Evolutionary conservation across 2,329 filamentous ascomycete species (phyloP).

Genomic region (Aspergillus costaricaensis): DNA sequence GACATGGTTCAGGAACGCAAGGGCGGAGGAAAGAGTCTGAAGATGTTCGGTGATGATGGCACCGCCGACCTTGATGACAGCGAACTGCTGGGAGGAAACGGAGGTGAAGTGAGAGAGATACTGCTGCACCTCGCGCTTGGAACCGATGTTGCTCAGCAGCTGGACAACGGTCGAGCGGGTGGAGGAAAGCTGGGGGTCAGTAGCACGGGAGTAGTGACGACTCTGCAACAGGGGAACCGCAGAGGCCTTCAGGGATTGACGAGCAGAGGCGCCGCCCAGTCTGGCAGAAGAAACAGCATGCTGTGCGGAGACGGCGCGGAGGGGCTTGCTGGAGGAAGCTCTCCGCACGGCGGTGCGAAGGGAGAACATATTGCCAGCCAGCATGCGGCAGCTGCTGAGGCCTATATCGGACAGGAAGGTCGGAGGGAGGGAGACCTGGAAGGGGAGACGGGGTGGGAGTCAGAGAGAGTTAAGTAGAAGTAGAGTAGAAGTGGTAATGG

Average conservation of each 20-base stretch:
- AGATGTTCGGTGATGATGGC: constrained; percentile 94
- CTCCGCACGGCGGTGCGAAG: constrained; percentile 49
- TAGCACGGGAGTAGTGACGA: constrained; percentile 49
- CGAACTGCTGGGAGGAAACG: constrained; percentile 94
- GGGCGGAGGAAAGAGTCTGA: constrained; percentile 82
- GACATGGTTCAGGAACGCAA: constrained; percentile 92
- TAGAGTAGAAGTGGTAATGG: constrained; percentile 18
- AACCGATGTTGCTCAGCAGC: constrained; percentile 91
- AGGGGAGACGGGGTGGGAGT: constrained; percentile 1
- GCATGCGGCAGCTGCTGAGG: constrained; percentile 43
- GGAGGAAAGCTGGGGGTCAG: constrained; percentile 55
- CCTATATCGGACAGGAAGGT: constrained; percentile 20
- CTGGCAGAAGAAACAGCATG: constrained; percentile 34
- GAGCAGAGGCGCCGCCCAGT: constrained; percentile 28
- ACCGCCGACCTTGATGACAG: constrained; percentile 96
- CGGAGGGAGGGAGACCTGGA: constrained; percentile 12
- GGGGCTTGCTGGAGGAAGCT: constrained; percentile 44
- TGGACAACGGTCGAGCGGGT: constrained; percentile 83
- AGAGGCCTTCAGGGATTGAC: constrained; percentile 30
- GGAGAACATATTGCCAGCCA: constrained; percentile 46
- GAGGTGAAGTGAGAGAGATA: constrained; percentile 97
- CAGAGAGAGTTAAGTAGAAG: constrained; percentile 9
- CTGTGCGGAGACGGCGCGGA: constrained; percentile 44
- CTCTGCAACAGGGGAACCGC: constrained; percentile 31
- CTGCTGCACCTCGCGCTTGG: constrained; percentile 93